Conservation (phyloP, 177 flowering plant species). For the Telopea speciosissima region DNA sequence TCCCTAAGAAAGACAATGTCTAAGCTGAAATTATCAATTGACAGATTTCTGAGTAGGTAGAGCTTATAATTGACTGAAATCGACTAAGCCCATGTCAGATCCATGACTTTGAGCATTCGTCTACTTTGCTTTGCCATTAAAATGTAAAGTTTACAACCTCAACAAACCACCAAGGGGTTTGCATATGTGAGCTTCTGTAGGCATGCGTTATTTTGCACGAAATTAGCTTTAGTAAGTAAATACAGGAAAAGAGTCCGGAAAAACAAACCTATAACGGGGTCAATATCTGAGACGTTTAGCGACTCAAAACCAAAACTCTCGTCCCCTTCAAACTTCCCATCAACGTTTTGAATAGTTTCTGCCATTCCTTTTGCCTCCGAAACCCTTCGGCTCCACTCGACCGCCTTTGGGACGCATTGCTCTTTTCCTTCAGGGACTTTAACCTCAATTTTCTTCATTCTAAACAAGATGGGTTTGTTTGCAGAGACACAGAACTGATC, state of each 20-base stretch:
- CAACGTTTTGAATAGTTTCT: conserved; percentile 9
- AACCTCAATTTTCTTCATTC: conserved; percentile 22
- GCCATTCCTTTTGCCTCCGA: conserved; percentile 12
- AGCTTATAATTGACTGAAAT: background rate
- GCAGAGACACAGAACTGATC: conserved; percentile 59
- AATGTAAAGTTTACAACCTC: background rate
- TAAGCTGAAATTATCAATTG: background rate
- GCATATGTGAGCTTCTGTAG: too few species aligned
- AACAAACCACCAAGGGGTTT: background rate
- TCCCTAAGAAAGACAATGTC: background rate
- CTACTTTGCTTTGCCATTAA: background rate
- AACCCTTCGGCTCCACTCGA: conserved; percentile 13
- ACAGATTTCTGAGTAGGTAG: background rate
- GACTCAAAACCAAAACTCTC: conserved; percentile 25
- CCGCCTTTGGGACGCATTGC: conserved; percentile 5
- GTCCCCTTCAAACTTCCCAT: conserved; percentile 1
- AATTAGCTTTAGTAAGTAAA: background rate
- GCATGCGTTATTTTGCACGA: background rate
- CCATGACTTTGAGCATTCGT: background rate
- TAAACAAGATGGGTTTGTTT: conserved; percentile 47
- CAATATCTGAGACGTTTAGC: conserved; percentile 41
- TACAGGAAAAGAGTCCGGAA: background rate
- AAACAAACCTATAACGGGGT: conserved; percentile 67
- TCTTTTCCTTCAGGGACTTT: conserved; percentile 12
- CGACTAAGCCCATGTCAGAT: background rate